These are phyloP conservation scores for Rhynchosporium graminicola DNA, from an alignment of 2,329 filamentous ascomycete genomes.

Conservation along the genomic window DNA sequence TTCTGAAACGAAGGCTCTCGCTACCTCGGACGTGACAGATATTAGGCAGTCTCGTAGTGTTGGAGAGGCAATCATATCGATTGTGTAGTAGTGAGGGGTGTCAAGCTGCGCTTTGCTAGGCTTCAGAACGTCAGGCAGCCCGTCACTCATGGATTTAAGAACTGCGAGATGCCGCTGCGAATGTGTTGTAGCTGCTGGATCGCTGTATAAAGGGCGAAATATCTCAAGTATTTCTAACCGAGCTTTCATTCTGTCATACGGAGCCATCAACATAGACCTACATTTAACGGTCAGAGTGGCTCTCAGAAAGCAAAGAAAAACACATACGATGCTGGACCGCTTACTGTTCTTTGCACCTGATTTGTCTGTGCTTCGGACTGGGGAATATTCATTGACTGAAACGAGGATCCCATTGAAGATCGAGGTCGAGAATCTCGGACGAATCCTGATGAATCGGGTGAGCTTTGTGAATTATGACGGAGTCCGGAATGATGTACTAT, in stretches of 20 bases:
- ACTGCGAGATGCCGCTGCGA: slow-evolving; percentile 41
- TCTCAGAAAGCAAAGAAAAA: neutral
- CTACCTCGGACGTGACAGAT: slow-evolving; percentile 41
- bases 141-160: slow-evolving; percentile 38
- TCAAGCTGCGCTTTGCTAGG: slow-evolving; percentile 45
- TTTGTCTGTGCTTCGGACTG: slow-evolving; percentile 30
- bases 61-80: slow-evolving; percentile 47
- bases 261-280: slow-evolving; percentile 38
- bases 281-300: slow-evolving; percentile 26
- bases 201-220: slow-evolving; percentile 42
- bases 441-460: slow-evolving; percentile 42
- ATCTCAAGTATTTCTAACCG: slow-evolving; percentile 41
- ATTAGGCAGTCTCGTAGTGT: slow-evolving; percentile 44
- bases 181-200: slow-evolving; percentile 40
- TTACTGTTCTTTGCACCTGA: slow-evolving; percentile 26
- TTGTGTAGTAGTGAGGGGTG: slow-evolving; percentile 45
- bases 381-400: slow-evolving; percentile 40
- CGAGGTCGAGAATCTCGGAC: slow-evolving; percentile 39
- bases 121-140: slow-evolving; percentile 41
- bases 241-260: slow-evolving; percentile 42
- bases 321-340: slow-evolving; percentile 28
- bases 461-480: slow-evolving; percentile 43
- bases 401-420: slow-evolving; percentile 40
- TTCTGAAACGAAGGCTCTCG: slow-evolving; percentile 43
- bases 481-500: slow-evolving; percentile 42